These are phyloP conservation scores for Phytophthora megakarya DNA, from an alignment of 352 stramenopile species.

Conservation along the genomic window DNA sequence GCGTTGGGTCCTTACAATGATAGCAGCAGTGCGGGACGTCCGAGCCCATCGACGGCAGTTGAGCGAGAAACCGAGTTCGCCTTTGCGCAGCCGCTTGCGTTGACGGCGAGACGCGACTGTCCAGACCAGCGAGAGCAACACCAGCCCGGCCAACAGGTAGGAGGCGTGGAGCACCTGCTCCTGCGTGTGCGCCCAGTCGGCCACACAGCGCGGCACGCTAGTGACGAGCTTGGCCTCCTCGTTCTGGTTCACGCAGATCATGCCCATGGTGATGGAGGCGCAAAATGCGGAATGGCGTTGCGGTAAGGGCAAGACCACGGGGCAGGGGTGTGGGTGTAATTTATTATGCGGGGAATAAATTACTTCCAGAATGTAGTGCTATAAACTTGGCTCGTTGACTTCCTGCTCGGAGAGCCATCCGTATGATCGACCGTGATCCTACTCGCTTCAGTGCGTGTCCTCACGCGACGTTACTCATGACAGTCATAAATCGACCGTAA, in stretches of 20 bases:
- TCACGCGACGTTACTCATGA: constrained; percentile 31
- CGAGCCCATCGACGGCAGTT: constrained; percentile 72
- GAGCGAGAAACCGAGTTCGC: constrained; percentile 85
- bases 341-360: too few species aligned
- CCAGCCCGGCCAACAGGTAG: constrained; percentile 50
- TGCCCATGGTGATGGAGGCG: constrained; percentile 37
- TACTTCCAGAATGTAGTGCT: too few species aligned
- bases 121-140: constrained; percentile 62
- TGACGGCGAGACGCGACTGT: constrained; percentile 61
- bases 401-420: too few species aligned
- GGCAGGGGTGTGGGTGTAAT: constrained; percentile 12
- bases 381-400: too few species aligned
- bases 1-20: constrained; percentile 60
- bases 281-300: constrained; percentile 19
- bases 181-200: constrained; percentile 74
- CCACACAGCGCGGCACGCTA: constrained; percentile 62
- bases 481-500: background rate
- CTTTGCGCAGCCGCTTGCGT: constrained; percentile 49
- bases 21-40: constrained; percentile 68
- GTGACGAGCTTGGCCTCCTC: constrained; percentile 31
- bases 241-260: constrained; percentile 78
- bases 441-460: constrained; percentile 15
- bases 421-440: constrained; percentile 24
- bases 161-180: constrained; percentile 66
- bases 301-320: constrained; percentile 26